Evolutionary conservation across 768 basidiomycete species (phyloP), one percentile per base, ranked within the genome.

Genomic region (Mycena vitilis): DNA sequence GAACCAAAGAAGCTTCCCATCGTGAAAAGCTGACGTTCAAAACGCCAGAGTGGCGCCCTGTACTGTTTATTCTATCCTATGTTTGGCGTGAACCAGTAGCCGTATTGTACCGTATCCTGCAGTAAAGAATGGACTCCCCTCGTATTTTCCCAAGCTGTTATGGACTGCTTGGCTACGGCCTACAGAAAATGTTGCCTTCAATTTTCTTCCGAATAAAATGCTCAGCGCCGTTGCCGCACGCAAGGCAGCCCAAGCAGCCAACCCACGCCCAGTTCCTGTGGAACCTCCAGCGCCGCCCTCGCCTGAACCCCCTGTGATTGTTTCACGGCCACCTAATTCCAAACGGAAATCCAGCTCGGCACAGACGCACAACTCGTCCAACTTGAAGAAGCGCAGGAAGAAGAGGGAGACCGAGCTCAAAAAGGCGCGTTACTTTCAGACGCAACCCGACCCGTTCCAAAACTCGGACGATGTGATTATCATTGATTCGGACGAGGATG

Each of bases 171-270:
- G 49, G 25, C 47, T 23, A 18, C 44, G 44, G 44, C 15, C 12
- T 34, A 10, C 11, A 36, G 9, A 25, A 60, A 30, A 30, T 30
- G 30, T 30, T 30, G 30, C 30, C 30, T 30, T 5, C 30, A 30
- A 30, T 30, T 30, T 30, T 30, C 30, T 5, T 30, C 30, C 30
- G 30, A 30, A 30, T 30, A 30, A 54, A 44, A 92, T 92, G 91
- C 81, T 93, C 58, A 92, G 90, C 73, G 91, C 92, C 3, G 81
- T 94, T 55, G 91, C 91, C 36, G 91, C 91, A 3, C 85, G 92
- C 40, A 92, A 89, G 73, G 89, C 89, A 6, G 83, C 88, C 45
- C 80, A 80, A 69, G 79, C 81, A 18, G 79, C 79, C 37, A 65
- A 34, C 74, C 66, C 53, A 2, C 34, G 15, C 42, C 5, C 20